These are phyloP conservation scores for Pinus albicaulis DNA, from an alignment of 75 land plant genomes.

Conservation along the genomic window DNA sequence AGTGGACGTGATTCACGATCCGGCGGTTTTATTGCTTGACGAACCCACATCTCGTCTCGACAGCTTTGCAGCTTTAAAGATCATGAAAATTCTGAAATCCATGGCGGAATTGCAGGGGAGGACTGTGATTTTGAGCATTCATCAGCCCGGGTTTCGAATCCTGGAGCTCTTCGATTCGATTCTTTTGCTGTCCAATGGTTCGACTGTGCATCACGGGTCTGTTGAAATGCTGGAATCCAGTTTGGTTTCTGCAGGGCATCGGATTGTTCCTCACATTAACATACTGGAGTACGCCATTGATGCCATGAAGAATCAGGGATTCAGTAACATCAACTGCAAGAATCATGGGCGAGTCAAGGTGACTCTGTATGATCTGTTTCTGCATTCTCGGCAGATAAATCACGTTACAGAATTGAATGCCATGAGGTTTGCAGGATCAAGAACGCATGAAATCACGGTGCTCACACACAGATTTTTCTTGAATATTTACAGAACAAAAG, in stretches of 20 bases:
- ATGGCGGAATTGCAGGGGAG: slow-evolving; percentile 77
- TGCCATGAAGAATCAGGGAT: slow-evolving; percentile 37
- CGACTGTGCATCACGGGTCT: slow-evolving; percentile 85
- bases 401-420: background rate
- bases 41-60: slow-evolving; percentile 96
- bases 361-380: background rate
- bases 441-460: slow-evolving; percentile 15
- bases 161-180: slow-evolving; percentile 67
- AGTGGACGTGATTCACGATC: slow-evolving; percentile 87
- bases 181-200: slow-evolving; percentile 73
- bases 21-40: slow-evolving; percentile 75
- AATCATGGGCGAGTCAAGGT: background rate
- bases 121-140: slow-evolving; percentile 81
- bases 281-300: slow-evolving; percentile 87
- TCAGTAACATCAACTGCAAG: background rate
- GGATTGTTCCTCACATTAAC: slow-evolving; percentile 66
- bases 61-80: slow-evolving; percentile 77
- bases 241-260: slow-evolving; percentile 48
- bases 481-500: slow-evolving; percentile 18
- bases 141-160: slow-evolving; percentile 85
- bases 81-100: slow-evolving; percentile 61
- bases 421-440: slow-evolving; percentile 15
- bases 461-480: slow-evolving; percentile 16
- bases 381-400: background rate
- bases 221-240: slow-evolving; percentile 31